A percentile compares a stretch with the other conserved stretches of the same genome.
Conservation (phyloP, 768 basidiomycete genomes). For the Naganishia vishniacii region DNA sequence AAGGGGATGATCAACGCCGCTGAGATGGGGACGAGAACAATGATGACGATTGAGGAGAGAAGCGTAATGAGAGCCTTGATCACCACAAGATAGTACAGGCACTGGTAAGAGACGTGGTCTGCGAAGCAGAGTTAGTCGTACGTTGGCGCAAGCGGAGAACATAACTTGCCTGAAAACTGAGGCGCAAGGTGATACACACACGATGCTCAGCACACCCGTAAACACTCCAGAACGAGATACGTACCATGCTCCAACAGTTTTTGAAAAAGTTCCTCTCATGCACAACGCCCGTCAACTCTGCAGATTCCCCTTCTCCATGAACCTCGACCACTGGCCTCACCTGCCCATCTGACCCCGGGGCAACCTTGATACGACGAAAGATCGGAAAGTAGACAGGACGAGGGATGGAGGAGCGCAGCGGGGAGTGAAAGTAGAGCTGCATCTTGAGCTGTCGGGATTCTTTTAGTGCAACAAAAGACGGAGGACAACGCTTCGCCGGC, state of each 20-base stretch:
- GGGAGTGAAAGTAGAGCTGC: slow-evolving; percentile 42
- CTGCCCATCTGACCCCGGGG: slow-evolving; percentile 23
- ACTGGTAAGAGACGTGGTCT: slow-evolving; percentile 45
- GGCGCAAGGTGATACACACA: not conserved
- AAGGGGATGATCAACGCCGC: slow-evolving; percentile 33
- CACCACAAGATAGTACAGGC: slow-evolving; percentile 44
- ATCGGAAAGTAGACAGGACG: slow-evolving; percentile 41
- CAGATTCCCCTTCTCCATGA: slow-evolving; percentile 22
- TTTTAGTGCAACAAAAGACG: not conserved
- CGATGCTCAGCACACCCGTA: not conserved
- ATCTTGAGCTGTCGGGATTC: slow-evolving; percentile 36
- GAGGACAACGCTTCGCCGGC: not conserved
- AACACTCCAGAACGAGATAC: not conserved
- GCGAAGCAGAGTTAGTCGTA: not conserved
- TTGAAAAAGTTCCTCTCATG: slow-evolving; percentile 47
- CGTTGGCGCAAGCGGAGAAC: not conserved
- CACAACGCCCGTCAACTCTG: slow-evolving; percentile 16
- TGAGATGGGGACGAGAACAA: slow-evolving; percentile 37
- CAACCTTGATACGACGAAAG: slow-evolving; percentile 39
- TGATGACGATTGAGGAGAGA: slow-evolving; percentile 39
- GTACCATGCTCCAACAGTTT: slow-evolving; percentile 45
- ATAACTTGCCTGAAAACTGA: not conserved
- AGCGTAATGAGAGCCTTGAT: slow-evolving; percentile 47
- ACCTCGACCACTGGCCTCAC: slow-evolving; percentile 26
- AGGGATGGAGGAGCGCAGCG: slow-evolving; percentile 29